Percentiles rank a stretch among this genome's conserved stretches.
Conservation (phyloP, 1,284 basidiomycete species). For the Cutaneotrichosporon arboriforme region DNA sequence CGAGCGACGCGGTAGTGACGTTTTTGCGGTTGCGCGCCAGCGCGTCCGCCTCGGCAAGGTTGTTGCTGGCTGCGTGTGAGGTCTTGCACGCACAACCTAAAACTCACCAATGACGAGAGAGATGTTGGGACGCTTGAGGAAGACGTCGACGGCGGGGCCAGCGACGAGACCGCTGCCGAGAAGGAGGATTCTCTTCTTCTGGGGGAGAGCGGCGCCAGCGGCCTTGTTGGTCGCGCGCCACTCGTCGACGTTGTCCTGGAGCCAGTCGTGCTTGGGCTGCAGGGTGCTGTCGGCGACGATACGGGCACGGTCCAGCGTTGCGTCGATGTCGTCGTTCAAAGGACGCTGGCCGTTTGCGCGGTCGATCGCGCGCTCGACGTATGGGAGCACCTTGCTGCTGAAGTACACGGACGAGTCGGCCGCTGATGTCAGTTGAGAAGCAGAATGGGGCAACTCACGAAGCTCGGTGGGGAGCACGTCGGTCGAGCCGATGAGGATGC, state of each 20-base stretch:
- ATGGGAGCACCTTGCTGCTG: slow-evolving; percentile 61
- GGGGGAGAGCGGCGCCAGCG: slow-evolving; percentile 1
- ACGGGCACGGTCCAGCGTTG: slow-evolving; percentile 62
- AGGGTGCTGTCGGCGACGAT: slow-evolving; percentile 63
- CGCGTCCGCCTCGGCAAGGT: slow-evolving; percentile 56
- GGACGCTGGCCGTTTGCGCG: slow-evolving; percentile 17
- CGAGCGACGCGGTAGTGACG: slow-evolving; percentile 58
- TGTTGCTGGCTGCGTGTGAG: slow-evolving; percentile 62
- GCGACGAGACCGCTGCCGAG: slow-evolving; percentile 91
- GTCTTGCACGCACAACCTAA: neutral
- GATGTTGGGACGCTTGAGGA: slow-evolving; percentile 58
- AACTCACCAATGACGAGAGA: slow-evolving; percentile 65
- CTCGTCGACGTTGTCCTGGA: slow-evolving; percentile 54
- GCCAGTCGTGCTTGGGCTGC: slow-evolving; percentile 56
- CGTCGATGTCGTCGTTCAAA: slow-evolving; percentile 32
- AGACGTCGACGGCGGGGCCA: slow-evolving; percentile 70
- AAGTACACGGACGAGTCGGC: slow-evolving; percentile 73
- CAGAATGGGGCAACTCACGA: slow-evolving; percentile 47
- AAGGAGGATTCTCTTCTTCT: slow-evolving; percentile 67
- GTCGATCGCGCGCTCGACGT: slow-evolving; percentile 55
- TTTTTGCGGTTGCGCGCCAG: slow-evolving; percentile 57
- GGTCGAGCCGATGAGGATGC: slow-evolving; percentile 72
- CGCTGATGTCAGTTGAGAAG: slow-evolving; percentile 16
- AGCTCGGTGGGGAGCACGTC: slow-evolving; percentile 83
- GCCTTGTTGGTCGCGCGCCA: slow-evolving; percentile 34